Evolutionary conservation across 805 yeast species (phyloP).

Genomic region (Candida peoriensis): DNA sequence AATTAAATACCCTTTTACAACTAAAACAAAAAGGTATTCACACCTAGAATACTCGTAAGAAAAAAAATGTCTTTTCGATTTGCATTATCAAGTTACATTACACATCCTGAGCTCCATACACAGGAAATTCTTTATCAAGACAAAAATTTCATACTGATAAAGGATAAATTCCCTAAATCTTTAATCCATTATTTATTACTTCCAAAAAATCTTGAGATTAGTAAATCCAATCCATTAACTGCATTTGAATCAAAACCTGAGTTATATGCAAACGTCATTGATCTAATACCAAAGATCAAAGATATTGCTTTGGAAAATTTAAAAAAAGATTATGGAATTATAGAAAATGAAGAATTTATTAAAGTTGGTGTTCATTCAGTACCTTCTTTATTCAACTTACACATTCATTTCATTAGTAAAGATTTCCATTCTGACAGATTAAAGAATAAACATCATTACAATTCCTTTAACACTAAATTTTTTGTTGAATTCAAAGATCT

Average conservation of each 20-base stretch:
- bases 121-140: slow-evolving; percentile 43
- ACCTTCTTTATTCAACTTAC: slow-evolving; percentile 68
- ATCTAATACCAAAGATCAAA: slow-evolving; percentile 9
- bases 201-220: slow-evolving; percentile 41
- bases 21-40: background rate
- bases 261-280: slow-evolving; percentile 21
- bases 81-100: background rate
- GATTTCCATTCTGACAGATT: slow-evolving; percentile 53
- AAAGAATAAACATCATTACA: slow-evolving; percentile 63
- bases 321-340: slow-evolving; percentile 13
- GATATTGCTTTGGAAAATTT: slow-evolving; percentile 12
- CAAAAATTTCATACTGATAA: slow-evolving; percentile 47
- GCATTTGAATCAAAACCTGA: slow-evolving; percentile 24
- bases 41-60: no score
- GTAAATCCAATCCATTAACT: slow-evolving; percentile 43
- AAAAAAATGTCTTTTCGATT: slow-evolving; percentile 1
- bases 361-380: slow-evolving; percentile 62
- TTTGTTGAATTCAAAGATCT: slow-evolving; percentile 52
- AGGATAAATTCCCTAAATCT: slow-evolving; percentile 63
- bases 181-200: slow-evolving; percentile 54
- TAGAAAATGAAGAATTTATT: slow-evolving; percentile 27
- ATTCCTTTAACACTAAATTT: slow-evolving; percentile 63
- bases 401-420: slow-evolving; percentile 64
- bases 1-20: background rate
- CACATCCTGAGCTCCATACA: background rate